phyloP scores from a whole-genome alignment of 2,329 filamentous ascomycete genomes.

The Colletotrichum falcatum region DNA sequence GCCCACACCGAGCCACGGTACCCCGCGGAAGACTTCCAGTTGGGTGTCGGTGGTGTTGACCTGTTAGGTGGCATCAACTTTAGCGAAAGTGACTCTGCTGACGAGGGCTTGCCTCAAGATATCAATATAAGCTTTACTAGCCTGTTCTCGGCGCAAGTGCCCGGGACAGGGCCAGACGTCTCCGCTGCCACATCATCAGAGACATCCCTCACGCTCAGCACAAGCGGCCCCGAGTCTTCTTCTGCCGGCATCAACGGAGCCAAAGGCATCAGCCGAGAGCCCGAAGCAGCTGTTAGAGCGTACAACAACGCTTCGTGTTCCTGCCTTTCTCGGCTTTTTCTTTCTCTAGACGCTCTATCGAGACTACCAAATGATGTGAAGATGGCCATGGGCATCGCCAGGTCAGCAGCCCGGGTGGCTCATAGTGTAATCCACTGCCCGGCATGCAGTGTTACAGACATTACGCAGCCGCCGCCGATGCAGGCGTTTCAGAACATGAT shows the following conservation, averaged over 20 bases:
- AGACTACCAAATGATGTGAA: slow-evolving; percentile 59
- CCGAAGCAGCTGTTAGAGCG: slow-evolving; percentile 10
- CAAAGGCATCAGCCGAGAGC: not conserved
- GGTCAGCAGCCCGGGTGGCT: slow-evolving; percentile 60
- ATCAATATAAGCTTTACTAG: slow-evolving; percentile 41
- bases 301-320: slow-evolving; percentile 52
- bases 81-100: slow-evolving; percentile 47
- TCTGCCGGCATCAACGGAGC: not conserved
- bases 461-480: slow-evolving; percentile 54
- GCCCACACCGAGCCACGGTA: slow-evolving; percentile 37
- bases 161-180: slow-evolving; percentile 3
- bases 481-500: slow-evolving; percentile 69
- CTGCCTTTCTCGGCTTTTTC: slow-evolving; percentile 63
- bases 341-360: slow-evolving; percentile 63
- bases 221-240: slow-evolving; percentile 22
- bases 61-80: slow-evolving; percentile 51
- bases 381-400: slow-evolving; percentile 60
- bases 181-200: slow-evolving; percentile 27
- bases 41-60: slow-evolving; percentile 45
- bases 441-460: slow-evolving; percentile 58
- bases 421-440: slow-evolving; percentile 65
- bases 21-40: slow-evolving; percentile 38
- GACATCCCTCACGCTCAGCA: slow-evolving; percentile 21
- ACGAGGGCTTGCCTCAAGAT: slow-evolving; percentile 47
- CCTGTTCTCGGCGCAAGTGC: slow-evolving; percentile 32